Base-by-base conservation (phyloP, 108 stramenopile species). In the Skeletonema potamos region DNA sequence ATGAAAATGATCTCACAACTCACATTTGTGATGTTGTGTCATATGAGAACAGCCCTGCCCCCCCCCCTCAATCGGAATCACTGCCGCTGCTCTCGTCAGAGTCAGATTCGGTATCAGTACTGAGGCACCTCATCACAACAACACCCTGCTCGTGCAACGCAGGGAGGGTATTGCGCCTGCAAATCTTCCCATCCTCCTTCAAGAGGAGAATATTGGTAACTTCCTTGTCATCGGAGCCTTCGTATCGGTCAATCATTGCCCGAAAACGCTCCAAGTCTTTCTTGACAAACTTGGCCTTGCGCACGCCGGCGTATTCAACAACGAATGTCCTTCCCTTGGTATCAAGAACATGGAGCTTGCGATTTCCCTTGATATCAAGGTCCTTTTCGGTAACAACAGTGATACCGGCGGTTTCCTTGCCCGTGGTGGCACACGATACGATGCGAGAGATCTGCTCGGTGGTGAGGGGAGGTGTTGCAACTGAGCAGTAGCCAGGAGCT, bases 221-320 rank as follows among this genome's bases (percentile, higher is more conserved):
- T 4, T 65, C 48, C 6, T 65, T 18, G 1, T 57, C 54, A 4
- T 57, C 54, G 4, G 39, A 17, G 6, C 12, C 41, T 15, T 63
- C 68, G 24, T 20, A 58, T n/a, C 2, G 33, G 10, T 30, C 27
- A 8, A 64, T 30, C 68, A 69, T 69, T 43, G 62, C 62, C 43
- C 24, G 24, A 27, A 64, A 69, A 17, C 68, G 28, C 9, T 64
- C 68, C 17, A 59, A n/a, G 43, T 69, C 68, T 43, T 69, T 69
- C 41, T 58, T 64, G 30, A 69, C 26, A 51, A 63, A 63, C n/a
- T 64, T 62, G 10, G 68, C 61, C 62, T 69, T 69, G 4, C 68
- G 27, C 46, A 64, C 61, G 17, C 68, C 68, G 24, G 61, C 68
- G 43, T 69, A 62, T 33, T 69, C 68, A 13, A 69, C 61, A 0